Conservation (phyloP, 305 asterid species). For the Lippia alba region DNA sequence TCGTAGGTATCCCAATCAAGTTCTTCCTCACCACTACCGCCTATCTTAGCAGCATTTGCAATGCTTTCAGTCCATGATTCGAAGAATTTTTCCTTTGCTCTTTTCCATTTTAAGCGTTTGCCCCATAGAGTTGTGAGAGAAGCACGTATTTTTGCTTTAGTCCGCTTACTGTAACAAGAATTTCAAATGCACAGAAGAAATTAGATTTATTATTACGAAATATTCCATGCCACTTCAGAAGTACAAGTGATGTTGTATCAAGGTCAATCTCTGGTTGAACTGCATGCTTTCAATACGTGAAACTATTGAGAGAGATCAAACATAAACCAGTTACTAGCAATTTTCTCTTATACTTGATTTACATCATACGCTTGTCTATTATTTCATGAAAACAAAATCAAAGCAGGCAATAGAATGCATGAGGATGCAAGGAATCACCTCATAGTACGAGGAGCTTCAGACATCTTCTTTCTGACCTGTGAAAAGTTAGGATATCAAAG, state of each 20-base stretch:
- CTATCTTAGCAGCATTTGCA: constrained; percentile 80
- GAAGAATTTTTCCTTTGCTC: constrained; percentile 65
- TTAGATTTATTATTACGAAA: background rate
- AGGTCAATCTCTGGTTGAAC: no score
- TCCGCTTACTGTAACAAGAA: constrained; percentile 58
- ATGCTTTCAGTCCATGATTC: constrained; percentile 76
- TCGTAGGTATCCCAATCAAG: constrained; percentile 89
- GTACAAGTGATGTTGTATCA: no score
- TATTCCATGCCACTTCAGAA: background rate
- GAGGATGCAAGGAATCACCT: constrained; percentile 56
- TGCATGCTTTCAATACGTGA: background rate
- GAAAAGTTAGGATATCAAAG: constrained; percentile 31
- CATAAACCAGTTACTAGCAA: background rate
- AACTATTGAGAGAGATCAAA: background rate
- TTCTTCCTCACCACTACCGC: constrained; percentile 70
- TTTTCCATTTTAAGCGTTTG: constrained; percentile 71
- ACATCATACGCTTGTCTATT: background rate
- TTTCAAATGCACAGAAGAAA: background rate
- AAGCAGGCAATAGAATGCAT: background rate
- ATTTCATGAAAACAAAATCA: background rate
- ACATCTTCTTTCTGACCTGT: constrained; percentile 88
- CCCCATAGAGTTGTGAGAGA: constrained; percentile 67
- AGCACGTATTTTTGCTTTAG: constrained; percentile 66
- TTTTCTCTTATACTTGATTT: background rate
- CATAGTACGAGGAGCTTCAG: constrained; percentile 79